Percentiles rank a stretch among this genome's conserved stretches.
Evolutionary conservation across 108 stramenopile genomes (phyloP).

Genomic region (Nitzschia palea): DNA sequence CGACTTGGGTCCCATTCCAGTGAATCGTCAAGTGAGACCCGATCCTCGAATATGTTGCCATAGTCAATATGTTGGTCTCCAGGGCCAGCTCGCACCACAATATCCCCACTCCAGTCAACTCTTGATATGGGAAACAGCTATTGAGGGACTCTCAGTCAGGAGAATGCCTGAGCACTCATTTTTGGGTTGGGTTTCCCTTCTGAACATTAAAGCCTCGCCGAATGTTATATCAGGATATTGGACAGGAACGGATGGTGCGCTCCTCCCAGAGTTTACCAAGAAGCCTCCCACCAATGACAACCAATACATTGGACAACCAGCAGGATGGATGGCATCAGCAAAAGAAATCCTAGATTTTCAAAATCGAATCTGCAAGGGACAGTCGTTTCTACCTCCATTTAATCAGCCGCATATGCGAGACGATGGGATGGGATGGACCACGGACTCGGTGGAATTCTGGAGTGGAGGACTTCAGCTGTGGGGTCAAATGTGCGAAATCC

Average conservation of each 20-base stretch:
- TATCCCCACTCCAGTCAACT: slow-evolving; percentile 52
- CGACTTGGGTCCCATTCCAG: slow-evolving; percentile 46
- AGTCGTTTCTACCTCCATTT: slow-evolving; percentile 82
- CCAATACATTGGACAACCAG: slow-evolving; percentile 65
- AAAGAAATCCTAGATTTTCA: slow-evolving; percentile 61
- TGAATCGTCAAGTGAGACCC: slow-evolving; percentile 27
- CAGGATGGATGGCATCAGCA: slow-evolving; percentile 85
- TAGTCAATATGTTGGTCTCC: slow-evolving; percentile 23
- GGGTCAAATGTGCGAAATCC: slow-evolving; percentile 63
- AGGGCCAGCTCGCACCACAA: slow-evolving; percentile 27
- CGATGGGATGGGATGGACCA: slow-evolving; percentile 57
- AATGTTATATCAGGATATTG: slow-evolving; percentile 45
- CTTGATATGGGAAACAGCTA: slow-evolving; percentile 74
- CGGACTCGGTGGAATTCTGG: slow-evolving; percentile 76
- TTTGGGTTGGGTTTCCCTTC: slow-evolving; percentile 48
- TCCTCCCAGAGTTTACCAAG: slow-evolving; percentile 8
- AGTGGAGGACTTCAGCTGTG: slow-evolving; percentile 59
- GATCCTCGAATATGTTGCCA: slow-evolving; percentile 62
- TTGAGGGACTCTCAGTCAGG: slow-evolving; percentile 62
- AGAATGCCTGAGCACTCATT: slow-evolving; percentile 57
- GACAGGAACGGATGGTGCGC: slow-evolving; percentile 46
- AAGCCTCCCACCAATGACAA: slow-evolving; percentile 33
- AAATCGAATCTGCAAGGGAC: slow-evolving; percentile 76
- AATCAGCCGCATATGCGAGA: slow-evolving; percentile 52
- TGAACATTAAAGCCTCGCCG: slow-evolving; percentile 14